phyloP scores from a whole-genome alignment of 257 asterid genomes.

The Leonotis leonurus region DNA sequence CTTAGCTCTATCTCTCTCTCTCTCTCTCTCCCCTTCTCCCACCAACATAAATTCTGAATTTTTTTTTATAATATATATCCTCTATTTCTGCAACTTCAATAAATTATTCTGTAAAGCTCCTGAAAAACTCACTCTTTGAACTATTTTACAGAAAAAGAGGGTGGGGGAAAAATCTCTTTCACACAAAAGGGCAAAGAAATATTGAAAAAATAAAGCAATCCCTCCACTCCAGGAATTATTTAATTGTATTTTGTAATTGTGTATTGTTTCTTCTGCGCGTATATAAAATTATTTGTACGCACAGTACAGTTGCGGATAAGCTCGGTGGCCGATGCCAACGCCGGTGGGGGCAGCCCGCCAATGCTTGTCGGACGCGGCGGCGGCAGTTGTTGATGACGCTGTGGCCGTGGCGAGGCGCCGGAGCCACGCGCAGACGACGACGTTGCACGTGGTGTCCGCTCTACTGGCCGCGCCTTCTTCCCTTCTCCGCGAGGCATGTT shows the following conservation, averaged over 20 bases:
- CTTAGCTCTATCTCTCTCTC: conserved; percentile 23
- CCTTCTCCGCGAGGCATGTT: conserved; percentile 64
- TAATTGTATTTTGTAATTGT: neutral
- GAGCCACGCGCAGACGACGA: conserved; percentile 85
- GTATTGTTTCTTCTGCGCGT: neutral
- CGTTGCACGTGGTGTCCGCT: conserved; percentile 77
- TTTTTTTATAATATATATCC: conserved; percentile 2
- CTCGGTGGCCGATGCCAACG: conserved; percentile 82
- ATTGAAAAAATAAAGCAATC: neutral
- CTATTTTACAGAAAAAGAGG: conserved; percentile 5
- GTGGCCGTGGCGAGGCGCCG: conserved; percentile 72
- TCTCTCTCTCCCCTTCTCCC: conserved; percentile 11
- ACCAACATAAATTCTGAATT: conserved; percentile 27
- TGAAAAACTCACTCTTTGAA: conserved; percentile 17
- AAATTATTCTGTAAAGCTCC: conserved; percentile 32
- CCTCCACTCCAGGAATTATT: conserved; percentile 1
- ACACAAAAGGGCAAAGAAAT: conserved; percentile 16
- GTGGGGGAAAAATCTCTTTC: neutral
- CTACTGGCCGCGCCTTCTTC: conserved; percentile 60
- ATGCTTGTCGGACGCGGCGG: conserved; percentile 78
- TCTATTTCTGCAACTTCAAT: conserved; percentile 24
- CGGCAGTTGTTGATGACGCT: conserved; percentile 72
- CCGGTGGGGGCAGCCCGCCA: conserved; percentile 86
- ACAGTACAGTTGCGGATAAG: conserved; percentile 17
- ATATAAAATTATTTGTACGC: neutral